Base-by-base conservation (phyloP, 23 red algal species). In the Chondrus crispus region DNA sequence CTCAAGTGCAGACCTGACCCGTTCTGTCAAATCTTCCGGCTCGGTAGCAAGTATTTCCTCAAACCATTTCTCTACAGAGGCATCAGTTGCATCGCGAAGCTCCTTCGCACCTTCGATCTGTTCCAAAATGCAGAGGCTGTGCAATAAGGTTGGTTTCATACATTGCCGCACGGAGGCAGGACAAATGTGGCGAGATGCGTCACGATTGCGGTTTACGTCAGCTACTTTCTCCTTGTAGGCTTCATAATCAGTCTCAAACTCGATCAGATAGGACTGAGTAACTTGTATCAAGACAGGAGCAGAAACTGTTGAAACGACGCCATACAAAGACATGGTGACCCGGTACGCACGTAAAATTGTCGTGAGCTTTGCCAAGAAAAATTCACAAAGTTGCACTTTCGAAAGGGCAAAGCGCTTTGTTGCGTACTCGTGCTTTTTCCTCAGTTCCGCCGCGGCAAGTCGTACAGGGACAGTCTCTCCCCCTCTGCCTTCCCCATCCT, bases 81-180 rank as follows among this genome's bases (percentile, higher is more conserved):
- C 85, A 19, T 20, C 85, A 38, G 85, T 89, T 46, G 85, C 85
- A 5, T 89, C 68, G 11, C 77, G 68, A 3, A 63, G 36, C 22
- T 37, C 53, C 1, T 42, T 77, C 5, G 85, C 85, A 37, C 71
- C 71, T 37, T 89, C 68, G 28, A 89, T 89, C 42, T 74, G 7
- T 33, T 26, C 44, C 48, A 89, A 10, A 30, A 89, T 89, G 45
- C 85, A 75, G 5, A 89, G 53, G 10, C 40, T 44, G 14, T 91
- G 74, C 35, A 91, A 14, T 20, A 64, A 51, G 13, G 32, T 52
- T 5, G 54, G 28, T 42, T 81, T 44, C 2, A 91, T 45, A 43
- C 88, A 91, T 26, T 91, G 40, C 16, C 74, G 28, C 38, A 91
- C 19, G 24, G 52, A 68, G 19, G 73, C 88, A 8, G 55, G 20